A percentile compares a stretch with the other conserved stretches of the same genome.
These are phyloP conservation scores for Fusarium sp. DNA, from an alignment of 2,329 filamentous ascomycete species.

Conservation along the genomic window DNA sequence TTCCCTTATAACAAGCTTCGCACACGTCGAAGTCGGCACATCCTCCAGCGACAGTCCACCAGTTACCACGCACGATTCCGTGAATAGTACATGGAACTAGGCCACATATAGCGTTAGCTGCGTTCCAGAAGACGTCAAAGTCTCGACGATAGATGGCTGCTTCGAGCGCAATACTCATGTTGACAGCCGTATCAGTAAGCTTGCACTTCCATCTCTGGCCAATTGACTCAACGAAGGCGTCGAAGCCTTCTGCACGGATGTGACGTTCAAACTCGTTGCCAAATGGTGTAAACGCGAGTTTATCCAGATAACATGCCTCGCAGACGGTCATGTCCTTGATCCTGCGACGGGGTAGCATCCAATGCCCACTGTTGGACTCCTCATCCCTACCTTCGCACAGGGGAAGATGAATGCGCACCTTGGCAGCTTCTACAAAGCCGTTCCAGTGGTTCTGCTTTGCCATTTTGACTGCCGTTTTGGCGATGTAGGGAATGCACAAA, in stretches of 20 bases:
- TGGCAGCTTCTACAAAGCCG: constrained; percentile 43
- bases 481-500: constrained; percentile 44
- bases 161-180: constrained; percentile 43
- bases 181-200: constrained; percentile 36
- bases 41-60: constrained; percentile 49
- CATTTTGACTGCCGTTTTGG: constrained; percentile 31
- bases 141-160: constrained; percentile 43
- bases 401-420: constrained; percentile 41
- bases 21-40: constrained; percentile 47
- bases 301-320: constrained; percentile 52
- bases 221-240: constrained; percentile 39
- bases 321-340: constrained; percentile 48
- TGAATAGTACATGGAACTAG: constrained; percentile 45
- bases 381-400: constrained; percentile 47
- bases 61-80: constrained; percentile 49
- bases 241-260: constrained; percentile 33
- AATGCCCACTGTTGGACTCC: constrained; percentile 39
- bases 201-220: constrained; percentile 44
- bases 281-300: constrained; percentile 47
- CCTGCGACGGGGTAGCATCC: constrained; percentile 42
- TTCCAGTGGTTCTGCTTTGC: constrained; percentile 47
- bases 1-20: constrained; percentile 50
- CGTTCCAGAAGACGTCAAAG: constrained; percentile 44
- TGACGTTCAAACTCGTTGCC: constrained; percentile 45
- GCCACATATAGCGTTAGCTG: constrained; percentile 38